Evolutionary conservation across 371 early-diverging fungal genomes (phyloP).

Genomic region (Circinella umbellata): DNA sequence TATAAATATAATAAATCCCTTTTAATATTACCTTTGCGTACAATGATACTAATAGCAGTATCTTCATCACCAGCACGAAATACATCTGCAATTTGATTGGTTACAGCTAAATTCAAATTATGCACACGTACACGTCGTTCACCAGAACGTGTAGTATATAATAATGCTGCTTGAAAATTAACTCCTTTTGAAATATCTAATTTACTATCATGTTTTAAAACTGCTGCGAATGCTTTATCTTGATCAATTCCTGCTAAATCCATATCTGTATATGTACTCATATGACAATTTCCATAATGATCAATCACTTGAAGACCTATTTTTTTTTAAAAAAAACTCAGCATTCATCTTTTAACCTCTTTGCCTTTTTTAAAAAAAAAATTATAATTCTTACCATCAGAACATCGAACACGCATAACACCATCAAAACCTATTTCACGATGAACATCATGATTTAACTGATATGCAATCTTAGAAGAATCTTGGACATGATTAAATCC

Average conservation of each 20-base stretch:
- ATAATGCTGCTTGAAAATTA: slow-evolving; percentile 88
- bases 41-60: slow-evolving; percentile 82
- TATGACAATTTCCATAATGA: slow-evolving; percentile 93
- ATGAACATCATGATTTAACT: slow-evolving; percentile 73
- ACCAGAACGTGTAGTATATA: slow-evolving; percentile 91
- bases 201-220: slow-evolving; percentile 91
- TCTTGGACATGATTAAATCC: slow-evolving; percentile 76
- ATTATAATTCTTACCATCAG: slow-evolving; percentile 63
- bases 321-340: no score
- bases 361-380: no score
- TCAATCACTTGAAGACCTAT: slow-evolving; percentile 84
- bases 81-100: slow-evolving; percentile 82
- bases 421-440: slow-evolving; percentile 91
- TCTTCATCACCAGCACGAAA: slow-evolving; percentile 94
- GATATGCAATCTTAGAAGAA: slow-evolving; percentile 71
- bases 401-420: slow-evolving; percentile 89
- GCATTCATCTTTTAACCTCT: no score
- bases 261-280: slow-evolving; percentile 92
- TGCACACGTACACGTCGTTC: slow-evolving; percentile 91
- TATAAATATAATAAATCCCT: not conserved
- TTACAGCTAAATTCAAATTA: slow-evolving; percentile 82
- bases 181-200: slow-evolving; percentile 85
- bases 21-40: slow-evolving; percentile 67
- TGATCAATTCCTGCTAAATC: slow-evolving; percentile 93
- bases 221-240: slow-evolving; percentile 84